Evolutionary conservation across 1,139 yeast species (phyloP).

Genomic region (Geotrichum candidum): DNA sequence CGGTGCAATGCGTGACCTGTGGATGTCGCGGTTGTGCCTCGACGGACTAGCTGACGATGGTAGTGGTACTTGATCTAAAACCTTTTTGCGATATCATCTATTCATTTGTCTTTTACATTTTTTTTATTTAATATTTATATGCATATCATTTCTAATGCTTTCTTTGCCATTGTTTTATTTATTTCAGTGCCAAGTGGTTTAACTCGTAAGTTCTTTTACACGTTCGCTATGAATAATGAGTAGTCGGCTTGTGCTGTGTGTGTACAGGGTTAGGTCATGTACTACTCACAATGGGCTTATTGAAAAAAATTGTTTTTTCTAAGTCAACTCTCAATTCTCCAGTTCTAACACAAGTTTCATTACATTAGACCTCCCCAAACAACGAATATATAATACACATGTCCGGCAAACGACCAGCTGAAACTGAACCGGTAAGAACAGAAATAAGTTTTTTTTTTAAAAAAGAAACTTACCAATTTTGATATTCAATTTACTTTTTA

Average conservation of each 20-base stretch:
- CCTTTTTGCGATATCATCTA: not conserved
- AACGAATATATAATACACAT: constrained; percentile 6
- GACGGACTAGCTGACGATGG: constrained; percentile 45
- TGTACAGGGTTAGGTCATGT: too few species aligned
- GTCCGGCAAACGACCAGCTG: constrained; percentile 21
- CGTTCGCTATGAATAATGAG: not conserved
- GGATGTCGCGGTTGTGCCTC: constrained; percentile 90
- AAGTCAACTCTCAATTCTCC: too few species aligned
- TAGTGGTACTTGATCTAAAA: not conserved
- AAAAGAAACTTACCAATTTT: not conserved
- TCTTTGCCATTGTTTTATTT: not conserved
- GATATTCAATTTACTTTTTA: not conserved
- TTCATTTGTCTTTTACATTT: not conserved
- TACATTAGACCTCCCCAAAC: too few species aligned
- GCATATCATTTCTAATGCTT: not conserved
- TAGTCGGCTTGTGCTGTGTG: too few species aligned
- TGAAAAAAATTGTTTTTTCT: too few species aligned
- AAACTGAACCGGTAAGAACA: constrained; percentile 19
- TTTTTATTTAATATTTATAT: not conserved
- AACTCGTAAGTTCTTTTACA: not conserved
- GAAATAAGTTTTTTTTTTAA: not conserved
- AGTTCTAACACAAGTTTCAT: too few species aligned
- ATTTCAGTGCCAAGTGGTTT: not conserved
- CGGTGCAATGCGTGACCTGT: constrained; percentile 69
- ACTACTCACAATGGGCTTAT: too few species aligned